Evolutionary conservation across 345 rosid species (phyloP), one percentile per base, ranked within the genome.

Genomic region (Syzygium jambos): DNA sequence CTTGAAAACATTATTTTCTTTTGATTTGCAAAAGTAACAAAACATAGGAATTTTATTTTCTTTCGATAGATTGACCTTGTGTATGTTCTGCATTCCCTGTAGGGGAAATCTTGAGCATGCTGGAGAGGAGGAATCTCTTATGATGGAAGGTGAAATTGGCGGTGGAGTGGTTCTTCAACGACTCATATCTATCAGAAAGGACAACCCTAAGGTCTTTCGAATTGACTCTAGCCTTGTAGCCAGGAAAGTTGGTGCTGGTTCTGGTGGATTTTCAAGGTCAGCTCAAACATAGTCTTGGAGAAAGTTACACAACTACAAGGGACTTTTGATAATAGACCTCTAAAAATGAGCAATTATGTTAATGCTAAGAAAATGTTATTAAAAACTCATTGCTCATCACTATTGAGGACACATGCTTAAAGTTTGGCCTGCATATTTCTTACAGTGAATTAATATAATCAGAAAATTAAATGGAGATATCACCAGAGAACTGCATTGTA

Each of bases 181-280:
- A 85, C 56, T 88, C 57, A 92, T 97, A 85, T 89, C 88, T 11
- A 92, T 96, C 87, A 92, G 85, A 49, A 90, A 89, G 78, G 94
- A 91, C 85, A 87, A 92, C 85, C 91, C 95, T 2, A 93, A 90
- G 68, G 83, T 93, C 91, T 88, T 96, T 85, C 93, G 57, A 21
- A 93, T 96, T 85, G 91, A 93, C 57, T 97, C 98, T 88, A 89
- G 91, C 90, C 91, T 97, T 89, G 84, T 93, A 89, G 98, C 96
- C 78, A 93, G 88, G 77, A 95, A 91, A 12, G 96, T 97, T 85
- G 99, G 97, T 90, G 97, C 99, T 89, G 98, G 99, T 63, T 97
- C 98, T 77, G 97, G 98, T 52, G 99, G 97, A 90, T 96, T 88
- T 92, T 96, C 98, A 91, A 97, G 98, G 99, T 96, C 77, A 89